Conservation (phyloP, 768 basidiomycete species). For the Calocera viscosa region DNA sequence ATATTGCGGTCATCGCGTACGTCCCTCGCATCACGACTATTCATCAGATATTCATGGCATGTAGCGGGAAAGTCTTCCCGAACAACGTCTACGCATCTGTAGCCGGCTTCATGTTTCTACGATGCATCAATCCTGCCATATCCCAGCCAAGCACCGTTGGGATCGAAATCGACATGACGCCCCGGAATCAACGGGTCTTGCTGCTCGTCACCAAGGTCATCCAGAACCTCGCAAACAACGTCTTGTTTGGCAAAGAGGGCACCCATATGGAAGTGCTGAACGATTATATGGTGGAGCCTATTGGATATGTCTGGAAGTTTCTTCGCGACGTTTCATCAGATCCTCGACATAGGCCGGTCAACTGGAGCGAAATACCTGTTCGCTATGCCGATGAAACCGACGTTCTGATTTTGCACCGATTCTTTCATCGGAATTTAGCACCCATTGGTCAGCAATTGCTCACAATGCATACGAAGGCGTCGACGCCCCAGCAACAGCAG, state of each 20-base stretch:
- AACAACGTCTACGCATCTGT: slow-evolving; percentile 69
- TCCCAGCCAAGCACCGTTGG: slow-evolving; percentile 65
- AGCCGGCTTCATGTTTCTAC: slow-evolving; percentile 83
- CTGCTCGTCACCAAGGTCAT: slow-evolving; percentile 84
- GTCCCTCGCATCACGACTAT: slow-evolving; percentile 25
- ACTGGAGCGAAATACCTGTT: slow-evolving; percentile 47
- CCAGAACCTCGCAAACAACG: slow-evolving; percentile 88
- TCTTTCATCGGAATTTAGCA: slow-evolving; percentile 73
- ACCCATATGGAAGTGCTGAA: slow-evolving; percentile 73
- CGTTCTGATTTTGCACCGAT: slow-evolving; percentile 68
- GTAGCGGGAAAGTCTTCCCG: slow-evolving; percentile 56
- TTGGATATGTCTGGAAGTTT: slow-evolving; percentile 61
- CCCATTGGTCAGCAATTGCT: slow-evolving; percentile 79
- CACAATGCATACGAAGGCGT: background rate
- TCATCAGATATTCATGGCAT: slow-evolving; percentile 9
- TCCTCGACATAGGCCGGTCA: slow-evolving; percentile 9
- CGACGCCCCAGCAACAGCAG: background rate
- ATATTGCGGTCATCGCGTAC: slow-evolving; percentile 68
- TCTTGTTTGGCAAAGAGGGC: slow-evolving; percentile 76
- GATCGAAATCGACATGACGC: slow-evolving; percentile 54
- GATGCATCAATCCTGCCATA: slow-evolving; percentile 85
- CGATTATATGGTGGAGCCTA: slow-evolving; percentile 56
- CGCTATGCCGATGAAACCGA: slow-evolving; percentile 75
- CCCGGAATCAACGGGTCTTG: slow-evolving; percentile 62
- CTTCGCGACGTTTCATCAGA: slow-evolving; percentile 44